These are phyloP conservation scores for Euphorbia tirucalli DNA, from an alignment of 345 rosid genomes.

Conservation along the genomic window DNA sequence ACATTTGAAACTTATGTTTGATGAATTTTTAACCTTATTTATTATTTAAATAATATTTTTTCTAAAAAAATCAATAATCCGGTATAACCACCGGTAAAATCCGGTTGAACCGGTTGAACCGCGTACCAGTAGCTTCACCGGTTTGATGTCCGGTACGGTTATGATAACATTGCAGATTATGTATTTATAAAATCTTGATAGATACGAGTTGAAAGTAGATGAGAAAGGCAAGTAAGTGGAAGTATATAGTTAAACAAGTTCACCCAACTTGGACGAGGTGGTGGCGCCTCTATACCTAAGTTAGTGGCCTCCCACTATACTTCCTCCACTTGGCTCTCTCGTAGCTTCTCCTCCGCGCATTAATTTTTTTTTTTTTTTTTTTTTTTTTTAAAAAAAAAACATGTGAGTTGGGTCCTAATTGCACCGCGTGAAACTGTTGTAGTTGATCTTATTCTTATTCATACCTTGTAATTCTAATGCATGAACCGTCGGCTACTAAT, in stretches of 20 bases:
- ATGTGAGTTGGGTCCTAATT: conserved; percentile 16
- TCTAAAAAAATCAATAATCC: no score
- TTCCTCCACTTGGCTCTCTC: not conserved
- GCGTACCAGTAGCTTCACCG: no score
- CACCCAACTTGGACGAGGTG: conserved; percentile 5
- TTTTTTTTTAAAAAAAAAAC: not conserved
- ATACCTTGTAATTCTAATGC: not conserved
- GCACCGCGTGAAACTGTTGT: not conserved
- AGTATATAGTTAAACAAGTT: not conserved
- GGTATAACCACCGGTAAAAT: no score
- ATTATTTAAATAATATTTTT: no score
- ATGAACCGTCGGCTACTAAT: conserved; percentile 4
- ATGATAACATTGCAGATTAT: no score
- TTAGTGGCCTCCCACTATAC: not conserved
- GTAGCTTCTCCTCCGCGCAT: conserved; percentile 1
- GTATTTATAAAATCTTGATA: no score
- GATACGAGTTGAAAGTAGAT: no score
- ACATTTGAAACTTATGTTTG: no score
- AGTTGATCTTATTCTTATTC: not conserved
- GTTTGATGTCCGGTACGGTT: no score
- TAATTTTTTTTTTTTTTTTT: no score
- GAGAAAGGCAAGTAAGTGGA: not conserved
- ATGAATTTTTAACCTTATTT: no score
- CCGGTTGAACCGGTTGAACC: no score
- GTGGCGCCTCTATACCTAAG: not conserved